These are phyloP conservation scores for Hirsutella minnesotensis DNA, from an alignment of 2,329 filamentous ascomycete genomes.

Conservation along the genomic window DNA sequence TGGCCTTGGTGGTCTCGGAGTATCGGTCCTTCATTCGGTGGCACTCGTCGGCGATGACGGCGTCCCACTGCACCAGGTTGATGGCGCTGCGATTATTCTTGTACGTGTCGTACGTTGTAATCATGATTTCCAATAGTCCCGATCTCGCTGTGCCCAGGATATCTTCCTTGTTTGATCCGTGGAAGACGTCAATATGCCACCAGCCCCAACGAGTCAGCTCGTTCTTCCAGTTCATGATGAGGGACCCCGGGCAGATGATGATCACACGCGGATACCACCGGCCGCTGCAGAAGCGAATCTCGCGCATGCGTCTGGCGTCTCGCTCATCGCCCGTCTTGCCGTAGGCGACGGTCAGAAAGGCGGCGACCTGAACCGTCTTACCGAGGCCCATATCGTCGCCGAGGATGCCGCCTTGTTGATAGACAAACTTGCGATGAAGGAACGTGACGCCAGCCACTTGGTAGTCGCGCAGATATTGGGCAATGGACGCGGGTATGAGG, in stretches of 20 bases:
- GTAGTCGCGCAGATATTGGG: conserved; percentile 85
- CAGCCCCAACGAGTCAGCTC: conserved; percentile 88
- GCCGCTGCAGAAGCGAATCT: conserved; percentile 52
- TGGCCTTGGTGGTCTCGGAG: conserved; percentile 69
- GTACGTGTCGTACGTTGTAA: conserved; percentile 91
- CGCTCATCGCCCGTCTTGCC: conserved; percentile 87
- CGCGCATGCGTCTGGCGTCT: conserved; percentile 78
- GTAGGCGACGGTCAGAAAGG: conserved; percentile 82
- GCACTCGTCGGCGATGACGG: conserved; percentile 87
- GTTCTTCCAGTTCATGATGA: conserved; percentile 85
- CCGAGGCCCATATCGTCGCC: conserved; percentile 97
- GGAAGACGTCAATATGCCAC: conserved; percentile 81
- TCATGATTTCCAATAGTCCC: conserved; percentile 77
- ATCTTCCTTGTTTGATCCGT: conserved; percentile 57
- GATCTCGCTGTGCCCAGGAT: conserved; percentile 60
- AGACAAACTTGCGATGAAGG: conserved; percentile 79
- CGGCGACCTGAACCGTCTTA: conserved; percentile 92
- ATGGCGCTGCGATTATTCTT: conserved; percentile 60
- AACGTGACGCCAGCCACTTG: conserved; percentile 79
- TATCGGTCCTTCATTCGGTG: conserved; percentile 73
- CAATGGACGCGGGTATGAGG: conserved; percentile 75
- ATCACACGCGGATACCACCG: conserved; percentile 69
- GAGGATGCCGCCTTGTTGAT: conserved; percentile 79
- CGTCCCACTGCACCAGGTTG: conserved; percentile 87
- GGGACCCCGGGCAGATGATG: conserved; percentile 76